Evolutionary conservation across 208 protist genomes (phyloP).

Genomic region (Leishmania tarentolae): DNA sequence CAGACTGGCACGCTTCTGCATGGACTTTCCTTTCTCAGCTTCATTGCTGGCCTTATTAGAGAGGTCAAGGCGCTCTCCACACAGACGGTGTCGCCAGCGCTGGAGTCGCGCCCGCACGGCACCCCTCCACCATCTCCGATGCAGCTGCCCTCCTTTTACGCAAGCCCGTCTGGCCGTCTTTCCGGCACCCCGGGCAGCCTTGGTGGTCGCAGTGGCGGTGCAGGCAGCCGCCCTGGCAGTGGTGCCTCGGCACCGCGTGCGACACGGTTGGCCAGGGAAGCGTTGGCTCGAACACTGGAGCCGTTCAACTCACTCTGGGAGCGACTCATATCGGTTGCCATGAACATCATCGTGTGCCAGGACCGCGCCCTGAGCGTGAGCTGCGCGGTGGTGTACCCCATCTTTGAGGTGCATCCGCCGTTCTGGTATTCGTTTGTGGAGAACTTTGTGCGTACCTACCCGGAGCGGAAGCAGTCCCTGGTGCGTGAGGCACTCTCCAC

Average conservation of each 20-base stretch:
- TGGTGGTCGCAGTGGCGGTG: constrained; percentile 24
- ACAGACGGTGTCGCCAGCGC: constrained; percentile 20
- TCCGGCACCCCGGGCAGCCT: constrained; percentile 42
- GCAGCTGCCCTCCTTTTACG: constrained; percentile 55
- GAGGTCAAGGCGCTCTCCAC: constrained; percentile 73
- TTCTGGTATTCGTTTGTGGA: constrained; percentile 85
- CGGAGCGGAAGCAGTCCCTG: constrained; percentile 54
- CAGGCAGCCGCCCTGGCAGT: constrained; percentile 10
- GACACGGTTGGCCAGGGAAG: constrained; percentile 39
- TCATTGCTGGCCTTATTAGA: constrained; percentile 68
- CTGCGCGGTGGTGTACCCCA: constrained; percentile 75
- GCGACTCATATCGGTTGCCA: constrained; percentile 68
- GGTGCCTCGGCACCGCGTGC: constrained; percentile 23
- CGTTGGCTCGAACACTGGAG: constrained; percentile 63
- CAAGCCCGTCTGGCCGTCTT: constrained; percentile 33
- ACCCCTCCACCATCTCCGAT: constrained; percentile 55
- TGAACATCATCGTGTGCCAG: constrained; percentile 85
- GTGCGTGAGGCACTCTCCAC: constrained; percentile 71
- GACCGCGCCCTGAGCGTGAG: constrained; percentile 75
- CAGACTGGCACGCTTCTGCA: constrained; percentile 55
- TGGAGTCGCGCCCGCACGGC: constrained; percentile 21
- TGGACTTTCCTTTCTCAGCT: constrained; percentile 74
- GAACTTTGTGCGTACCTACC: constrained; percentile 67
- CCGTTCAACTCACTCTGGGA: constrained; percentile 72
- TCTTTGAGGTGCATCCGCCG: constrained; percentile 82